These are phyloP conservation scores for Myxozyma nipponensis DNA, from an alignment of 805 yeast genomes.

Conservation along the genomic window DNA sequence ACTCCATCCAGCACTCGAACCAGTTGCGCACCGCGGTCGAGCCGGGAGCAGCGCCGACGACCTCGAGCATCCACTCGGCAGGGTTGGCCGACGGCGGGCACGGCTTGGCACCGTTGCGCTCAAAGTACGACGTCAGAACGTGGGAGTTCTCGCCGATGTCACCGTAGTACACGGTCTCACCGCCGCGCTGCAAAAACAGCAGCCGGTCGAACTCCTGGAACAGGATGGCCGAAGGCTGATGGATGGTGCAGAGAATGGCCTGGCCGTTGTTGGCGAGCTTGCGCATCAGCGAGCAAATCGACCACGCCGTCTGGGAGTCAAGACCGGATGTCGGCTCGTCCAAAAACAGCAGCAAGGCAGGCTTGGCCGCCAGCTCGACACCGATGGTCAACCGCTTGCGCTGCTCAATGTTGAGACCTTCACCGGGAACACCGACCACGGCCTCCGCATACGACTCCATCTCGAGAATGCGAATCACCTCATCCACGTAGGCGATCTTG, in stretches of 20 bases:
- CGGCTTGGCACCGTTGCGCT: slow-evolving; percentile 59
- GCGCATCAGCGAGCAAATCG: slow-evolving; percentile 62
- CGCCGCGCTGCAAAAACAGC: slow-evolving; percentile 67
- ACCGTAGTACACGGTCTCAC: slow-evolving; percentile 77
- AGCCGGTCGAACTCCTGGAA: slow-evolving; percentile 66
- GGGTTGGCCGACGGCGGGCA: slow-evolving; percentile 74
- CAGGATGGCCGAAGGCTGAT: slow-evolving; percentile 70
- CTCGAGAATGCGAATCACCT: slow-evolving; percentile 60
- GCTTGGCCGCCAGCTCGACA: slow-evolving; percentile 69
- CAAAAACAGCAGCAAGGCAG: slow-evolving; percentile 53
- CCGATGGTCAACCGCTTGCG: slow-evolving; percentile 66
- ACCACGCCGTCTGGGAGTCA: slow-evolving; percentile 63
- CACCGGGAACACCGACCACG: slow-evolving; percentile 73
- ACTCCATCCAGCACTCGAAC: slow-evolving; percentile 67
- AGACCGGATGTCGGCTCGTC: slow-evolving; percentile 76
- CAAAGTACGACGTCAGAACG: slow-evolving; percentile 61
- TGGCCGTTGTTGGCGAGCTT: slow-evolving; percentile 68
- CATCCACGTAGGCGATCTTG: slow-evolving; percentile 64
- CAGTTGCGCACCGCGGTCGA: slow-evolving; percentile 35
- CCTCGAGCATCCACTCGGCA: slow-evolving; percentile 87
- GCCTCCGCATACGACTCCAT: slow-evolving; percentile 74
- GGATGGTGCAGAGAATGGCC: slow-evolving; percentile 71
- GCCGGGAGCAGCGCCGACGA: slow-evolving; percentile 43
- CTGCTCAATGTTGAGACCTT: slow-evolving; percentile 67
- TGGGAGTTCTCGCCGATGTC: slow-evolving; percentile 65